Evolutionary conservation across 768 basidiomycete species (phyloP), one percentile per base, ranked within the genome.

Genomic region (Rhodotorula graminis): DNA sequence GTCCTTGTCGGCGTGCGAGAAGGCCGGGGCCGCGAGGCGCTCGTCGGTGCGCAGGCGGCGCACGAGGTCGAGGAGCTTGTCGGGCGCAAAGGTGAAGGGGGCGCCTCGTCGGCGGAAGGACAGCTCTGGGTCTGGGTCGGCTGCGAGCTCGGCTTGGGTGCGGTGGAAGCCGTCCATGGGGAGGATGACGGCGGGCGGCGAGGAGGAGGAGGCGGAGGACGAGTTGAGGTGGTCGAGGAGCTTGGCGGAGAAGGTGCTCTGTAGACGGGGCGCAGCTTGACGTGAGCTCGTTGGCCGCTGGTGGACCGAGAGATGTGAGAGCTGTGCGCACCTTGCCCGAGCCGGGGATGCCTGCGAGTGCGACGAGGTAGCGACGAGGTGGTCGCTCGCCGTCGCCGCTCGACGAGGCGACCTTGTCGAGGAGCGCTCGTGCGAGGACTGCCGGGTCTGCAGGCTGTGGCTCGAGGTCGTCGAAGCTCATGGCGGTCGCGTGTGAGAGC

Each of bases 141-240:
- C 59, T 4, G 25, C 27, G n/a, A 61, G 59, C 42, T 40, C 25
- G 25, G 59, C 59, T 6, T 42, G 59, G 8, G 42, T 61, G 6
- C 42, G 59, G 44, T 61, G 59, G n/a, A 46, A 61, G 16, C 59
- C 59, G 59, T 61, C 59, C 42, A 46, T 44, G 19, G 59, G 59
- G 3, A 61, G 40, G 42, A 61, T 9, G 12, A 42, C n/a, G 42
- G 59, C 59, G 1, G 40, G n/a, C 3, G 59, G 25, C 4, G 25
- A 5, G 14, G 16, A 27, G 33, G 56, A 19, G 3, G 56, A 57
- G 33, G 56, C 8, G 1, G 19, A 10, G 3, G 56, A 33, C 16
- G 25, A 42, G 27, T 44, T 61, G 42, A 61, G 44, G 25, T 40
- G 11, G 7, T 29, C 15, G 16, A 61, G 25, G 12, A 61, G 59